These are phyloP conservation scores for Nepenthes mirabilis DNA, from an alignment of 148 eudicot species.

Conservation along the genomic window DNA sequence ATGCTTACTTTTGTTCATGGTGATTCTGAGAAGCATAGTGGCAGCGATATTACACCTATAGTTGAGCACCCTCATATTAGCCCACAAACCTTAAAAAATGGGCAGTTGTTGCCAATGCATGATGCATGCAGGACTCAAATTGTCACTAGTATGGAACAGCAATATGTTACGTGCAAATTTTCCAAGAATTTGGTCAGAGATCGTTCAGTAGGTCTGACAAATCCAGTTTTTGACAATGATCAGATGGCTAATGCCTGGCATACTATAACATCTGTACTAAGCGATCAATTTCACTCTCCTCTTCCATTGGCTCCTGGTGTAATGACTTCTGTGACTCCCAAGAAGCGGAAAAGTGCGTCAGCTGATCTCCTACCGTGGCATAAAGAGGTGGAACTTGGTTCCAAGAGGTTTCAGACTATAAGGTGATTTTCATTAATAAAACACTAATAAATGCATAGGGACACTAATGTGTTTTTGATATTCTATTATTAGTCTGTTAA, in stretches of 20 bases:
- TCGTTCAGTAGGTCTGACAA: constrained; percentile 21
- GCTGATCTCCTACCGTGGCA: constrained; percentile 55
- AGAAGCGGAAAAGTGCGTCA: constrained; percentile 58
- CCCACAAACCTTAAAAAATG: constrained; percentile 63
- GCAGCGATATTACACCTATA: constrained; percentile 18
- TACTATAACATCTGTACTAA: constrained; percentile 17
- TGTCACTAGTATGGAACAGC: constrained; percentile 33
- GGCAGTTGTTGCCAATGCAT: constrained; percentile 47
- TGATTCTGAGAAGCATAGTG: constrained; percentile 27
- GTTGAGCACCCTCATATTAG: constrained; percentile 44
- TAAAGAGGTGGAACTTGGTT: constrained; percentile 43
- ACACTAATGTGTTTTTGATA: too few relatives aligned
- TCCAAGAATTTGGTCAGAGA: constrained; percentile 16
- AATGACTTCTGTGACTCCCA: constrained; percentile 22
- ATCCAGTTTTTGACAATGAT: constrained; percentile 25
- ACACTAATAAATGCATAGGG: not conserved
- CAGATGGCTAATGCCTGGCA: constrained; percentile 21
- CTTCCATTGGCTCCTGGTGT: constrained; percentile 21
- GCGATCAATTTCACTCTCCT: constrained; percentile 23
- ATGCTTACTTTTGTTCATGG: constrained; percentile 17
- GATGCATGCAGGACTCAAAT: constrained; percentile 22
- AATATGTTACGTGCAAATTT: constrained; percentile 20
- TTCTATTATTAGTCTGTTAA: too few relatives aligned
- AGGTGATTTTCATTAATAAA: constrained; percentile 29
- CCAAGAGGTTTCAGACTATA: constrained; percentile 27